Conservation (phyloP, 2,329 filamentous ascomycete species). For the Alternaria sp. region DNA sequence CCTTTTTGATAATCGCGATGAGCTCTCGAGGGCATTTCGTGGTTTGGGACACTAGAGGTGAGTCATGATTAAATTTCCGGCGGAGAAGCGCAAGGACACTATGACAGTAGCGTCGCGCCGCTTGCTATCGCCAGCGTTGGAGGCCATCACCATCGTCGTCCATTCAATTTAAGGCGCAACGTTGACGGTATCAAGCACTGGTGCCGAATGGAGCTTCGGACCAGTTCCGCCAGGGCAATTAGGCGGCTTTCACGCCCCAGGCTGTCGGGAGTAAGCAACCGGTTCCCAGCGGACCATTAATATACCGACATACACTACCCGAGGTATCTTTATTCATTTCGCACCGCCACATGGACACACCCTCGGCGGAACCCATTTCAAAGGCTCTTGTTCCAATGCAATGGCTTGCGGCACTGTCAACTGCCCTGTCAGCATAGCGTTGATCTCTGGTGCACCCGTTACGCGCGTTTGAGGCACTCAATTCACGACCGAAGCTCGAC, state of each 20-base stretch:
- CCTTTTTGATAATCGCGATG: constrained; percentile 28
- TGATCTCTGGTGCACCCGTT: constrained; percentile 18
- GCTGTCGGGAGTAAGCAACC: constrained; percentile 33
- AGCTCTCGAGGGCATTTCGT: constrained; percentile 28
- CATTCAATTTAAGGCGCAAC: constrained; percentile 9
- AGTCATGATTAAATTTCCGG: constrained; percentile 11
- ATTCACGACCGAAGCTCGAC: constrained; percentile 26
- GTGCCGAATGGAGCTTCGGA: constrained; percentile 27
- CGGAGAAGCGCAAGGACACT: constrained; percentile 9
- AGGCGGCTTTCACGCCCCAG: constrained; percentile 25
- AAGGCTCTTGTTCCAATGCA: constrained; percentile 17
- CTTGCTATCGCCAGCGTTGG: constrained; percentile 4
- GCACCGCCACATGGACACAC: constrained; percentile 27
- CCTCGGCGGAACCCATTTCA: constrained; percentile 17
- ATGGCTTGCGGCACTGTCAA: constrained; percentile 17
- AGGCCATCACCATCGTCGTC: constrained; percentile 11
- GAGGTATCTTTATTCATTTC: constrained; percentile 36
- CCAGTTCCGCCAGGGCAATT: constrained; percentile 17
- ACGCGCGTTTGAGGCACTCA: constrained; percentile 13
- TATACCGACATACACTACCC: constrained; percentile 37
- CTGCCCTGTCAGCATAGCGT: constrained; percentile 18
- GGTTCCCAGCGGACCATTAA: constrained; percentile 36
- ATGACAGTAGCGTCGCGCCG: constrained; percentile 11
- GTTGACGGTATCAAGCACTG: constrained; percentile 3
- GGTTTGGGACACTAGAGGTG: constrained; percentile 13